Evolutionary conservation across 1,284 basidiomycete genomes (phyloP).

Genomic region (Naganishia sp.): DNA sequence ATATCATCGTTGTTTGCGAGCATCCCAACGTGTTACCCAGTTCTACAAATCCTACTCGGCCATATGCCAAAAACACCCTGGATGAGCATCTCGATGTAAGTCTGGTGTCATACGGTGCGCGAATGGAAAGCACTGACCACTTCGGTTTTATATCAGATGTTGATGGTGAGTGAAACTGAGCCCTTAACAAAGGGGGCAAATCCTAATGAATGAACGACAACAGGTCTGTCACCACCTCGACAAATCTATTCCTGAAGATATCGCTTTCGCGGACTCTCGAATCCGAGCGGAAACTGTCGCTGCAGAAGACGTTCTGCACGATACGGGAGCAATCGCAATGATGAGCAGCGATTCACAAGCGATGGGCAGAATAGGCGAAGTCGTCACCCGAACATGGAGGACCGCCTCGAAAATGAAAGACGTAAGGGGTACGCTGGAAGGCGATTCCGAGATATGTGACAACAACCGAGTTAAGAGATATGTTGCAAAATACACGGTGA

Average conservation of each 20-base stretch:
- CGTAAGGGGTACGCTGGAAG: slow-evolving; percentile 71
- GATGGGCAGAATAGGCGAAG: slow-evolving; percentile 97
- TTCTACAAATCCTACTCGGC: slow-evolving; percentile 95
- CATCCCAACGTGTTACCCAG: slow-evolving; percentile 90
- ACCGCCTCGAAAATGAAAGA: slow-evolving; percentile 94
- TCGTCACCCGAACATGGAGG: slow-evolving; percentile 89
- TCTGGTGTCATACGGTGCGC: slow-evolving; percentile 14
- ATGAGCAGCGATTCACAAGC: slow-evolving; percentile 95
- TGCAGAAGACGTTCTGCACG: slow-evolving; percentile 95
- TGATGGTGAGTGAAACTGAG: slow-evolving; percentile 69
- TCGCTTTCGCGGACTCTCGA: slow-evolving; percentile 95
- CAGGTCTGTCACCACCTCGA: slow-evolving; percentile 80
- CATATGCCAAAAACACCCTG: slow-evolving; percentile 87
- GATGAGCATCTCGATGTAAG: slow-evolving; percentile 95
- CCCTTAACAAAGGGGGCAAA: slow-evolving; percentile 31
- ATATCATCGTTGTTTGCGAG: slow-evolving; percentile 94
- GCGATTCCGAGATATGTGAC: slow-evolving; percentile 68
- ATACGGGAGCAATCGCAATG: slow-evolving; percentile 92
- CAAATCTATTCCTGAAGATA: slow-evolving; percentile 84
- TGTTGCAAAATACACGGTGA: slow-evolving; percentile 94
- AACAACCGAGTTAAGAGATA: slow-evolving; percentile 98
- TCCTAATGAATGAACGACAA: background rate
- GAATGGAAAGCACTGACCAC: background rate
- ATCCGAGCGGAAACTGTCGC: slow-evolving; percentile 96
- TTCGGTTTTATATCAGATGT: slow-evolving; percentile 64